Percentiles rank a stretch among this genome's conserved stretches.
Evolutionary conservation across 106 monocot genomes (phyloP).

Genomic region (Cymbidium sinense): DNA sequence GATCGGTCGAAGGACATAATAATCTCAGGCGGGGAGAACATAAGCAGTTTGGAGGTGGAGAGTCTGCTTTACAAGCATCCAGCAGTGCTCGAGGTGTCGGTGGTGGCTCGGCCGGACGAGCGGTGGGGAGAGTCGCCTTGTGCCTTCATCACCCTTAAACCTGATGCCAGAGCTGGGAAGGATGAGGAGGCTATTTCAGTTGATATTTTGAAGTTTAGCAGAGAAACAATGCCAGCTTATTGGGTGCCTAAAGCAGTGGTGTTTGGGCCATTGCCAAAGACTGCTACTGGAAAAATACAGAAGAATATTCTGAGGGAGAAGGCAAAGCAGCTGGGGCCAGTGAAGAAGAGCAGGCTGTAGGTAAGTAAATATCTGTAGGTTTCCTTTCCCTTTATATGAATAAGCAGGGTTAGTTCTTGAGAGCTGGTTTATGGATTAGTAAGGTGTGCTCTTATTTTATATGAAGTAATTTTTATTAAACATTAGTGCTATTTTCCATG

Average conservation of each 20-base stretch:
- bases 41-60: slow-evolving; percentile 77
- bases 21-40: slow-evolving; percentile 71
- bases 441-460: no score
- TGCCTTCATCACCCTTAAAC: slow-evolving; percentile 56
- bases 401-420: no score
- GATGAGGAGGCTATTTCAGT: slow-evolving; percentile 26
- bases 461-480: no score
- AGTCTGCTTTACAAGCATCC: slow-evolving; percentile 44
- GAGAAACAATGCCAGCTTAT: slow-evolving; percentile 48
- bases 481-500: no score
- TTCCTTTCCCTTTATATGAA: no score
- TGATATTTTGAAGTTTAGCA: slow-evolving; percentile 50
- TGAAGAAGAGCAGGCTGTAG: slow-evolving; percentile 55
- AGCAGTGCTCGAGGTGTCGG: slow-evolving; percentile 49
- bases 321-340: slow-evolving; percentile 58
- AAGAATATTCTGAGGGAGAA: slow-evolving; percentile 56
- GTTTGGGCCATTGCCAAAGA: slow-evolving; percentile 66
- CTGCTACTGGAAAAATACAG: slow-evolving; percentile 70
- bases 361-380: not conserved
- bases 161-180: slow-evolving; percentile 4
- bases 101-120: slow-evolving; percentile 63
- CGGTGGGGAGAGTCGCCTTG: slow-evolving; percentile 77
- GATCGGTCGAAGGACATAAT: slow-evolving; percentile 69
- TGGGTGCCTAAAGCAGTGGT: slow-evolving; percentile 67
- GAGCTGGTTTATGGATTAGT: no score